Percentiles rank a stretch among this genome's conserved stretches.
Conservation (phyloP, 352 stramenopile species). For the Aphanomyces stellatus region DNA sequence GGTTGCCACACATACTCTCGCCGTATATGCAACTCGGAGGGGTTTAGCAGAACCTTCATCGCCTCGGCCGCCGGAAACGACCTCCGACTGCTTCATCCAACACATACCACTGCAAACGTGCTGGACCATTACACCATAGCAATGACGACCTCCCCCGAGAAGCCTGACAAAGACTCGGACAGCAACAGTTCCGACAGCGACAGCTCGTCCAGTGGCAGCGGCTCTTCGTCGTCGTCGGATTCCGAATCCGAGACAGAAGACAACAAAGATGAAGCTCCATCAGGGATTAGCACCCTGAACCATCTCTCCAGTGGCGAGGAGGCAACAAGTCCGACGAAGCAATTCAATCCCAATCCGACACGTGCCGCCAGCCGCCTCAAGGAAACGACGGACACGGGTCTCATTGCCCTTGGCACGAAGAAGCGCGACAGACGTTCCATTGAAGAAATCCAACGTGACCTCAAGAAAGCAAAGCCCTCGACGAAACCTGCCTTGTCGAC, state of each 20-base stretch:
- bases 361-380: constrained; percentile 57
- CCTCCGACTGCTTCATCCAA: background rate
- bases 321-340: background rate
- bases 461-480: constrained; percentile 32
- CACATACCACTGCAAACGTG: too few species aligned
- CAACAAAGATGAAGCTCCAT: constrained; percentile 11
- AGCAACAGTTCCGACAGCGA: constrained; percentile 21
- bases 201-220: constrained; percentile 58
- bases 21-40: background rate
- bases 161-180: constrained; percentile 5
- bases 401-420: constrained; percentile 78
- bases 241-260: constrained; percentile 57
- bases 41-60: background rate
- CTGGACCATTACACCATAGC: too few species aligned
- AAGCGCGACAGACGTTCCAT: constrained; percentile 82
- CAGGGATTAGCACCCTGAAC: background rate
- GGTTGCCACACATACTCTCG: background rate
- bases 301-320: background rate
- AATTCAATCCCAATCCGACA: constrained; percentile 26
- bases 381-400: constrained; percentile 32
- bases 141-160: background rate
- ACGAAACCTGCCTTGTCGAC: constrained; percentile 30
- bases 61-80: background rate
- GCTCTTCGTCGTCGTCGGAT: constrained; percentile 69
- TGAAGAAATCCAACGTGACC: constrained; percentile 77